Base-by-base conservation (phyloP, 495 filamentous ascomycete species). In the Penicillium arizonense region DNA sequence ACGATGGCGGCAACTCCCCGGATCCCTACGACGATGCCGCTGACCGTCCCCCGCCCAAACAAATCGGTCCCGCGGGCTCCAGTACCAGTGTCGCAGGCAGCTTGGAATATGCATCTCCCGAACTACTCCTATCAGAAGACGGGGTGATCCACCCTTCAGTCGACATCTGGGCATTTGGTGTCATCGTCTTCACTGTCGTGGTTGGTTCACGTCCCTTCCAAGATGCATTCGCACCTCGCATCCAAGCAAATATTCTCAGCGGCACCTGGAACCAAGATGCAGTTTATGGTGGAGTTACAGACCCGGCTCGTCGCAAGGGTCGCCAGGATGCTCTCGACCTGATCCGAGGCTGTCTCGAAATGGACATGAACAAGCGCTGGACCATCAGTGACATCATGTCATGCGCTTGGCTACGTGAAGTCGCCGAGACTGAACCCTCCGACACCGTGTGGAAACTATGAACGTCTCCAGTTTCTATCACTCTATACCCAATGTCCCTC, bases 101-200 rank as follows among this genome's bases (percentile, higher is more conserved):
- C 52, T 70, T 88, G n/a, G 81, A 86, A 57, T 88, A 88, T 61
- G 83, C 85, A 2, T 78, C 81, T 4, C 85, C 85, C 1, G 82
- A 86, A 53, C 61, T 87, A 9, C 73, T 88, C 32, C 67, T 69
- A 28, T 78, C 75, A 9, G 65, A 66, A 5, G 64, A 58, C 24
- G 61, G 79, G 65, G 56, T 86, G 53, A 70, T 83, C 54, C 61
- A 76, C 56, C 71, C 78, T 2, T 81, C 79, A 0, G 83, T 83
- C 11, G 87, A 90, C 61, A 76, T 90, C 8, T 90, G 87, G 87
- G 85, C 87, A 0, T 88, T 82, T 56, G 87, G 87, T 9, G 84
- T 89, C 7, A 78, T 86, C 13, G 70, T 86, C 2, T 89, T 81
- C 52, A 75, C 82, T 6, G 65, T 88, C 4, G 63, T 87, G 12